These are phyloP conservation scores for Sapria himalayana DNA, from an alignment of 345 rosid species.

Conservation along the genomic window DNA sequence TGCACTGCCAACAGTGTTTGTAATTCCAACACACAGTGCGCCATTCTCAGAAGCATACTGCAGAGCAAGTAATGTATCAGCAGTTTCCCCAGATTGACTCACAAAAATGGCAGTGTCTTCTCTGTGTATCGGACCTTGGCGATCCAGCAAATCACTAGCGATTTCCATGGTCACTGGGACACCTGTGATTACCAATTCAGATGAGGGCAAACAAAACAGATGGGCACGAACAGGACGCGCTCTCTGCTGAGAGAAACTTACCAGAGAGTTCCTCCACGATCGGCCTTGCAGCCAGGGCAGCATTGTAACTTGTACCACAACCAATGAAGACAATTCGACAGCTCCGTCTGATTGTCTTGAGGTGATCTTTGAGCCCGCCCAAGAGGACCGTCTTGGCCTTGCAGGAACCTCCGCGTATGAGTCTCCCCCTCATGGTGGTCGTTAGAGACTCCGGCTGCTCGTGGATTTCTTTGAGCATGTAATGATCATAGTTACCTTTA, in stretches of 20 bases:
- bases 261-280: slow-evolving; percentile 94
- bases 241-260: too few species aligned
- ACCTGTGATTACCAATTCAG: slow-evolving; percentile 20
- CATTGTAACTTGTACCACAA: slow-evolving; percentile 94
- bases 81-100: slow-evolving; percentile 99
- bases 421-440: slow-evolving; percentile 94
- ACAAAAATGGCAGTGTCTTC: slow-evolving; percentile 96
- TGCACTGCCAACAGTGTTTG: slow-evolving; percentile 89
- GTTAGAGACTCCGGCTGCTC: slow-evolving; percentile 93
- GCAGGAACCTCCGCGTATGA: slow-evolving; percentile 71
- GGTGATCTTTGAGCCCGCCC: slow-evolving; percentile 92
- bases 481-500: slow-evolving; percentile 76
- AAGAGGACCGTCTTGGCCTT: slow-evolving; percentile 72
- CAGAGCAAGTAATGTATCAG: slow-evolving; percentile 69
- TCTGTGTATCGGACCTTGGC: slow-evolving; percentile 91
- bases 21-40: slow-evolving; percentile 90
- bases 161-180: slow-evolving; percentile 96
- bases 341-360: slow-evolving; percentile 78
- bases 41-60: slow-evolving; percentile 76
- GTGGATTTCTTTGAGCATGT: slow-evolving; percentile 98
- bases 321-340: slow-evolving; percentile 81
- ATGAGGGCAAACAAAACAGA: too few species aligned
- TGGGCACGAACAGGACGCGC: too few species aligned
- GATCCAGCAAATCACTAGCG: slow-evolving; percentile 85
- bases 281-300: slow-evolving; percentile 90